Percentiles rank a stretch among this genome's conserved stretches.
These are phyloP conservation scores for Daldinia loculata DNA, from an alignment of 495 filamentous ascomycete genomes.

Conservation along the genomic window DNA sequence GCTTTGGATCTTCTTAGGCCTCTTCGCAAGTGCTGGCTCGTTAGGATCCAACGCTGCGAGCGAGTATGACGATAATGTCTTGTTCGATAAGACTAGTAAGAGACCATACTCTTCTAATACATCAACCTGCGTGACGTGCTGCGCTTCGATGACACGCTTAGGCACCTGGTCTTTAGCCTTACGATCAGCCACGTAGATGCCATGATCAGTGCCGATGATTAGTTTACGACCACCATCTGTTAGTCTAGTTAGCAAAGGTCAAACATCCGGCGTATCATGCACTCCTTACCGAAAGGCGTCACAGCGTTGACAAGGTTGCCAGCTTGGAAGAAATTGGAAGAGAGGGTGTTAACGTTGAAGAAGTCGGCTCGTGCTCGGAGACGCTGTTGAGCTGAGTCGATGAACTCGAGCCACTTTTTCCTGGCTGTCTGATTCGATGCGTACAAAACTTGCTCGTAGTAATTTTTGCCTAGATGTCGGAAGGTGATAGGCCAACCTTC, in stretches of 20 bases:
- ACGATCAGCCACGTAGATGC: constrained; percentile 90
- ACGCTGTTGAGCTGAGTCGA: constrained; percentile 87
- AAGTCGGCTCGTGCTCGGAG: constrained; percentile 89
- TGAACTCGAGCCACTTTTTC: constrained; percentile 95
- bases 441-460: constrained; percentile 92
- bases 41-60: constrained; percentile 82
- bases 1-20: constrained; percentile 96
- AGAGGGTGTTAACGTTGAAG: constrained; percentile 88
- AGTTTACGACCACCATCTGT: constrained; percentile 92
- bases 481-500: constrained; percentile 98
- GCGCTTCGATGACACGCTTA: constrained; percentile 83
- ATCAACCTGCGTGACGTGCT: constrained; percentile 91
- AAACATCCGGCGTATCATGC: not conserved
- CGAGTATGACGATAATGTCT: constrained; percentile 86
- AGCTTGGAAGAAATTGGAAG: constrained; percentile 81
- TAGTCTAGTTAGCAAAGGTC: constrained; percentile 46
- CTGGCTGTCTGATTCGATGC: constrained; percentile 80
- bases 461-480: constrained; percentile 93
- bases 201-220: constrained; percentile 90
- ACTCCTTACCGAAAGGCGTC: constrained; percentile 79
- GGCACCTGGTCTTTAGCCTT: constrained; percentile 82
- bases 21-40: constrained; percentile 79
- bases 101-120: constrained; percentile 94
- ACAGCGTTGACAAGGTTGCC: constrained; percentile 90
- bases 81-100: constrained; percentile 90